Conservation (phyloP, 495 filamentous ascomycete genomes). For the Astrothelium subdiscretum region DNA sequence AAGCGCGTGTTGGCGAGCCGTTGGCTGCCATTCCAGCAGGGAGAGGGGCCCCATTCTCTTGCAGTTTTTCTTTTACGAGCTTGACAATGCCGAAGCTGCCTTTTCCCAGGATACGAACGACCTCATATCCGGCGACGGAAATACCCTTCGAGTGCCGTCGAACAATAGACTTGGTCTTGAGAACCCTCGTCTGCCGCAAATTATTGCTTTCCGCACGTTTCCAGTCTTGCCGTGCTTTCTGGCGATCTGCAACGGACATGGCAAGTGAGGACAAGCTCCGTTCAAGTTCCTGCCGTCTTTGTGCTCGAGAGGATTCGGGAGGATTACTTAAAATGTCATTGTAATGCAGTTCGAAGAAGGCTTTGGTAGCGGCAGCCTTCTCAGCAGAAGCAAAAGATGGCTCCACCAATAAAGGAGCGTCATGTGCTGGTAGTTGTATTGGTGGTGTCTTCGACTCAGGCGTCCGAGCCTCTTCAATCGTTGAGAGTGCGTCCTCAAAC, state of each 20-base stretch:
- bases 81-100: constrained; percentile 90
- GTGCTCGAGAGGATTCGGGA: constrained; percentile 42
- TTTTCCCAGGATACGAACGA: constrained; percentile 77
- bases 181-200: constrained; percentile 57
- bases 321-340: constrained; percentile 44
- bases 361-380: constrained; percentile 63
- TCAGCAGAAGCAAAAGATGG: constrained; percentile 71
- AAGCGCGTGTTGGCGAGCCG: background rate
- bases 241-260: constrained; percentile 44
- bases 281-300: constrained; percentile 60
- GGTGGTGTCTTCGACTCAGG: constrained; percentile 4
- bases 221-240: constrained; percentile 46
- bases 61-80: constrained; percentile 54
- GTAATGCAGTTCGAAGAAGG: constrained; percentile 78
- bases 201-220: constrained; percentile 56
- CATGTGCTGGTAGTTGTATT: constrained; percentile 27
- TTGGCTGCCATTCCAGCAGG: background rate
- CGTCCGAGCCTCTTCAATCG: constrained; percentile 22
- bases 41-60: constrained; percentile 16
- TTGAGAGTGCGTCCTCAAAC: constrained; percentile 33
- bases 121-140: constrained; percentile 58
- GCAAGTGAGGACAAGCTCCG: constrained; percentile 40
- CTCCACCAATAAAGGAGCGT: constrained; percentile 21
- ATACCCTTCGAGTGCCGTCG: constrained; percentile 30
- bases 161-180: constrained; percentile 50